Conservation (phyloP, 2,329 filamentous ascomycete genomes). For the Aureobasidium musti region DNA sequence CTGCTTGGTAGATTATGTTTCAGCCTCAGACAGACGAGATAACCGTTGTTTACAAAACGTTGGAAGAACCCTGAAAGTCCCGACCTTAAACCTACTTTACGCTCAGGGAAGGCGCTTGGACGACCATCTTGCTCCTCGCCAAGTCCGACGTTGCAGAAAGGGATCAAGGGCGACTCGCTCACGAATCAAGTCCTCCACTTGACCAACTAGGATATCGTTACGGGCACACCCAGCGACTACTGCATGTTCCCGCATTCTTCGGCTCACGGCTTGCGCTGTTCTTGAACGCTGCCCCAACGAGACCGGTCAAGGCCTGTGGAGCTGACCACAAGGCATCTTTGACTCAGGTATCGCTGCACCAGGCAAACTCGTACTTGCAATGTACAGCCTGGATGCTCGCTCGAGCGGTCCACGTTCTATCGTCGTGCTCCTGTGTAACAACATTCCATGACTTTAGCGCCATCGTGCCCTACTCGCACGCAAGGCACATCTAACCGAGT, state of each 20-base stretch:
- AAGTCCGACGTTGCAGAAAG: slow-evolving; percentile 21
- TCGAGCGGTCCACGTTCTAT: slow-evolving; percentile 22
- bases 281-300: slow-evolving; percentile 1
- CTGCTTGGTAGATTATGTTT: slow-evolving; percentile 11
- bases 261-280: slow-evolving; percentile 9
- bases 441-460: slow-evolving; percentile 7
- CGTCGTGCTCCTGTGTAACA: slow-evolving; percentile 6
- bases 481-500: slow-evolving; percentile 21
- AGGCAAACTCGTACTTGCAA: neutral
- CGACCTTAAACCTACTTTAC: neutral
- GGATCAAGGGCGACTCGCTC: slow-evolving; percentile 23
- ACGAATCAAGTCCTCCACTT: slow-evolving; percentile 2
- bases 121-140: neutral
- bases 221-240: slow-evolving; percentile 1
- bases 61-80: slow-evolving; percentile 15
- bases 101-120: slow-evolving; percentile 14
- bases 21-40: slow-evolving; percentile 28
- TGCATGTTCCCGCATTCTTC: slow-evolving; percentile 20
- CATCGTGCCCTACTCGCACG: slow-evolving; percentile 16
- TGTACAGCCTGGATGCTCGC: slow-evolving; percentile 1
- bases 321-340: neutral
- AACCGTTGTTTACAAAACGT: slow-evolving; percentile 22
- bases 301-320: neutral
- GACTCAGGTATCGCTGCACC: neutral
- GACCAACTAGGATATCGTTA: neutral